Conservation (phyloP, 192 early-diverging fungal species). For the Backusella mclennaniae region DNA sequence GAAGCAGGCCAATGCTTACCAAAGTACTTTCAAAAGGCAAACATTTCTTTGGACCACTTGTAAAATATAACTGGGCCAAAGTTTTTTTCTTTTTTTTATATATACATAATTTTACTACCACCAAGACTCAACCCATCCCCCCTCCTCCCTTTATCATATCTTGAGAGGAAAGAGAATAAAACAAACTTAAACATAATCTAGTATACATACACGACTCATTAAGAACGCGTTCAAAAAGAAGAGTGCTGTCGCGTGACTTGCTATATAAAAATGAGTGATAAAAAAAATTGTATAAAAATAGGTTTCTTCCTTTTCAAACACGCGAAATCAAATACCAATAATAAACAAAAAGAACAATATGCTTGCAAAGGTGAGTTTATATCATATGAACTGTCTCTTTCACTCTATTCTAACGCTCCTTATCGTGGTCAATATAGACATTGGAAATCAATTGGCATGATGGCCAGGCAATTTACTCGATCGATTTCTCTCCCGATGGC, state of each 20-base stretch:
- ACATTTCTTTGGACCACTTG: conserved; percentile 24
- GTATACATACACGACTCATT: not conserved
- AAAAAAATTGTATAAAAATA: not conserved
- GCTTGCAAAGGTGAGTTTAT: not conserved
- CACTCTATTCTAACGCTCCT: not conserved
- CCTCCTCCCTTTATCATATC: not conserved
- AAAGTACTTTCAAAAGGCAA: conserved; percentile 25
- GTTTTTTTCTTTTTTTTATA: not conserved
- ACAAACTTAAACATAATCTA: not conserved
- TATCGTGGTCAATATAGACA: conserved; percentile 32
- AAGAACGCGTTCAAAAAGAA: not conserved
- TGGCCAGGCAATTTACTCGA: conserved; percentile 84
- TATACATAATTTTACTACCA: too few species aligned
- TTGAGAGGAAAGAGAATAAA: not conserved
- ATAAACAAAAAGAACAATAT: conserved; percentile 2
- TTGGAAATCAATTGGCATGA: conserved; percentile 96
- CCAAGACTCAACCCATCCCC: too few species aligned
- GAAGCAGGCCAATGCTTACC: conserved; percentile 26
- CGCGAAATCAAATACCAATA: not conserved
- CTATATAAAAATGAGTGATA: not conserved
- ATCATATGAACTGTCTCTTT: not conserved
- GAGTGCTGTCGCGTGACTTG: not conserved
- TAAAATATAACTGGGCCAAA: not conserved
- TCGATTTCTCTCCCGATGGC: conserved; percentile 74
- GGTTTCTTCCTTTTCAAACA: not conserved